phyloP scores from a whole-genome alignment of 441 rosid species.

The Euphorbia schlechtendalii region DNA sequence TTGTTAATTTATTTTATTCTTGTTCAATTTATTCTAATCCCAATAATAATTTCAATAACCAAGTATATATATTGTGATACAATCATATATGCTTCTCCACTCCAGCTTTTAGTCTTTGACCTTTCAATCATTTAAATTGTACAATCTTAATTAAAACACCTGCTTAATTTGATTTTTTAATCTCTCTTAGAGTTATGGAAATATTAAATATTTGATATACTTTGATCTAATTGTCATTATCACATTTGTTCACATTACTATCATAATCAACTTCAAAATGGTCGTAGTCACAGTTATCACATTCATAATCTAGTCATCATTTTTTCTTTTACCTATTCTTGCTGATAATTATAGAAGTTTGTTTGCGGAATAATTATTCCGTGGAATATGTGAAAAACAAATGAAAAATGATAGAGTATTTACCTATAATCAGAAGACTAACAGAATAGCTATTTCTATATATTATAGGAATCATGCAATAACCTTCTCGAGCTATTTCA shows the following conservation, averaged over 20 bases:
- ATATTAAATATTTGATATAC: neutral
- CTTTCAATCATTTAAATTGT: constrained; percentile 10
- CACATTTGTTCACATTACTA: constrained; percentile 11
- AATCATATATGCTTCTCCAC: constrained; percentile 21
- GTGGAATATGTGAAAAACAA: too few relatives aligned
- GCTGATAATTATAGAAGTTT: too few relatives aligned
- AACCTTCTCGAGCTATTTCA: too few relatives aligned
- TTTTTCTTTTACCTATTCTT: too few relatives aligned
- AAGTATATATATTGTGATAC: constrained; percentile 15
- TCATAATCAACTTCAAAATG: constrained; percentile 19
- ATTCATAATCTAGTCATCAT: constrained; percentile 11
- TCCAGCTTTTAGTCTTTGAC: constrained; percentile 23
- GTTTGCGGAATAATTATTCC: too few relatives aligned
- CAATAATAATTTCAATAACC: constrained; percentile 12
- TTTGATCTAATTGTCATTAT: neutral
- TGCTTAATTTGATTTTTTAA: neutral
- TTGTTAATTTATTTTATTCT: constrained; percentile 6
- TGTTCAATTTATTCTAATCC: constrained; percentile 24
- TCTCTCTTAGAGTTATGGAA: neutral
- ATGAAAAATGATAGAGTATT: too few relatives aligned
- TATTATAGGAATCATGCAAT: too few relatives aligned
- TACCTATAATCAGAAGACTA: too few relatives aligned
- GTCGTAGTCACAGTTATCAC: constrained; percentile 14
- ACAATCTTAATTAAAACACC: neutral
- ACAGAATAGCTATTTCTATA: too few relatives aligned